Percentiles rank a stretch among this genome's conserved stretches.
phyloP scores from a whole-genome alignment of 164 flowering plant species.

The Tetrastigma voinierianum region DNA sequence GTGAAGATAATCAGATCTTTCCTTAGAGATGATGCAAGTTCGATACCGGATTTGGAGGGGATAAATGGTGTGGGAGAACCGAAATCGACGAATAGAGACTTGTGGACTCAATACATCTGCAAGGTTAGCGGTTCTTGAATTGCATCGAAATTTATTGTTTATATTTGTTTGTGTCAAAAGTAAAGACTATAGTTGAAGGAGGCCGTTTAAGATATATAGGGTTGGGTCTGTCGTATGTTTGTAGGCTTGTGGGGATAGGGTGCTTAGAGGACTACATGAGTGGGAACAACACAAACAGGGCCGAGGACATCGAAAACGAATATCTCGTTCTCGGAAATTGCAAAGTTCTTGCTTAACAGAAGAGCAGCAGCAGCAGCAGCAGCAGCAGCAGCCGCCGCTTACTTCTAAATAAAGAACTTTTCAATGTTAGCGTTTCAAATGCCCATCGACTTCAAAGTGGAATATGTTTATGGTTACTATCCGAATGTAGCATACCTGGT shows the following conservation, averaged over 20 bases:
- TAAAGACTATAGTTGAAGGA: background rate
- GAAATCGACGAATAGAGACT: constrained; percentile 46
- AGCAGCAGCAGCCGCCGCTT: too few relatives aligned
- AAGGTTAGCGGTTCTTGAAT: constrained; percentile 44
- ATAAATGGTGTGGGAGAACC: constrained; percentile 3
- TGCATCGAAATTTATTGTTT: background rate
- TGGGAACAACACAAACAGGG: constrained; percentile 91
- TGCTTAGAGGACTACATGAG: constrained; percentile 85
- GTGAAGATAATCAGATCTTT: constrained; percentile 45
- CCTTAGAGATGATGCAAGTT: constrained; percentile 29
- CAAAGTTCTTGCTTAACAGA: constrained; percentile 11
- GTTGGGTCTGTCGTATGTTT: constrained; percentile 1
- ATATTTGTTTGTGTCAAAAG: background rate
- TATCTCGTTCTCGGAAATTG: constrained; percentile 41
- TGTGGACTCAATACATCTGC: constrained; percentile 84
- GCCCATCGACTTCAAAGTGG: too few relatives aligned
- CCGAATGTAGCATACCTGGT: too few relatives aligned
- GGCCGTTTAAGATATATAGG: background rate
- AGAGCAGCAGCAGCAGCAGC: constrained; percentile 10
- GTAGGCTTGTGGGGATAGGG: constrained; percentile 77
- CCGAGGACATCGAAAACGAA: constrained; percentile 74
- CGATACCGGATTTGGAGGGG: constrained; percentile 12
- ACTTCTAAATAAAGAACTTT: too few relatives aligned
- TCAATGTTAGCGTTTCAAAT: too few relatives aligned
- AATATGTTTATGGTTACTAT: too few relatives aligned